Evolutionary conservation across 352 stramenopile species (phyloP).

Genomic region (Elongisporangium undulatum): DNA sequence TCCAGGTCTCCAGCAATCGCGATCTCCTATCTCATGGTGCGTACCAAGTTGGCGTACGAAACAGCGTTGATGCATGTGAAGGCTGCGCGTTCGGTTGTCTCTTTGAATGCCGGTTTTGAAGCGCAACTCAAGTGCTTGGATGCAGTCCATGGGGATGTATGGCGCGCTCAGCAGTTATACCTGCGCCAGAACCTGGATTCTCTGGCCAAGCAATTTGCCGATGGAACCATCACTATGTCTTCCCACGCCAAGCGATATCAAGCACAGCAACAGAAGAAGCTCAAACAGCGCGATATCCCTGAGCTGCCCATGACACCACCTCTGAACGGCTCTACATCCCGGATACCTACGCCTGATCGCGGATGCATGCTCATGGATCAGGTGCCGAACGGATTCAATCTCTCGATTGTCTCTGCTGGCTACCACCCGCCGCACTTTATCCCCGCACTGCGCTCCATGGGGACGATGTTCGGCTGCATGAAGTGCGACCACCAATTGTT

Average conservation of each 20-base stretch:
- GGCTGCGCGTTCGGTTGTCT: conserved; percentile 53
- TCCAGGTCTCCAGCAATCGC: conserved; percentile 80
- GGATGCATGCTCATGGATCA: conserved; percentile 49
- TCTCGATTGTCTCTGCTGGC: conserved; percentile 28
- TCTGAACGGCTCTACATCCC: conserved; percentile 27
- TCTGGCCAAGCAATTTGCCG: conserved; percentile 30
- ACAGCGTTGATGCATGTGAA: conserved; percentile 45
- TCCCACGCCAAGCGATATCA: conserved; percentile 16
- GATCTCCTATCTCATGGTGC: conserved; percentile 81
- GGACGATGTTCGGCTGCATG: conserved; percentile 59
- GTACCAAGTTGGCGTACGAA: conserved; percentile 46
- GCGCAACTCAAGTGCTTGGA: conserved; percentile 75
- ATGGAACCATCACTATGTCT: conserved; percentile 18
- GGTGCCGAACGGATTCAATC: conserved; percentile 49
- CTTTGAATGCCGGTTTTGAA: conserved; percentile 83
- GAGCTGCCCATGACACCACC: neutral
- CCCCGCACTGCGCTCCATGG: conserved; percentile 67
- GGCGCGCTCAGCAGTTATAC: conserved; percentile 72
- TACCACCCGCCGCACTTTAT: conserved; percentile 35
- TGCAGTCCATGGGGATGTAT: conserved; percentile 61
- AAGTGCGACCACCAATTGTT: conserved; percentile 56
- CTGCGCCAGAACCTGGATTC: conserved; percentile 33
- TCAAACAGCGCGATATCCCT: neutral
- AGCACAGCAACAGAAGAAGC: conserved; percentile 14
- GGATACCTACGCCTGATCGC: conserved; percentile 34